Conservation (phyloP, 768 basidiomycete species). For the Termitomyces sp. region DNA sequence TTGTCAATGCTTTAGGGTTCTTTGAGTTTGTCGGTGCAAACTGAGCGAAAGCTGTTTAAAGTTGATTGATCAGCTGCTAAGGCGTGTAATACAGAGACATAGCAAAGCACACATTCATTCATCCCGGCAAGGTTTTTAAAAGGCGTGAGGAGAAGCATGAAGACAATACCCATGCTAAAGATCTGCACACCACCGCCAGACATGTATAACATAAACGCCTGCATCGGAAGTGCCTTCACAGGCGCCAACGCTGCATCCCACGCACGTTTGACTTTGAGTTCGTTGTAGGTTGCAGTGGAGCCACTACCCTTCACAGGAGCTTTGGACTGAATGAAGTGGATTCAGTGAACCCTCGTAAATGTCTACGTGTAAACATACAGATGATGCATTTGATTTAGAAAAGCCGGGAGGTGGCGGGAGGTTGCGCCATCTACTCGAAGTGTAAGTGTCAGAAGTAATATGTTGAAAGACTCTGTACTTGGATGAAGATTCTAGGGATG, state of each 20-base stretch:
- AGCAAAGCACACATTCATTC: conserved; percentile 61
- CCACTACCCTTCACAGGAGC: conserved; percentile 29
- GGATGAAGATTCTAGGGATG: conserved; percentile 35
- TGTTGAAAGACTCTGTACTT: conserved; percentile 21
- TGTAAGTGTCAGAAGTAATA: neutral
- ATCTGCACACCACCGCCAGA: conserved; percentile 94
- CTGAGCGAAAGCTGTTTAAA: conserved; percentile 57
- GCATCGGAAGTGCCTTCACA: conserved; percentile 92
- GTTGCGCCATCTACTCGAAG: conserved; percentile 48
- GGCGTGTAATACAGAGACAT: neutral
- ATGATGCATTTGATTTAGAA: conserved; percentile 36
- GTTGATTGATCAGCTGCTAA: neutral
- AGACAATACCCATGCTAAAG: conserved; percentile 95
- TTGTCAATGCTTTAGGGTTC: conserved; percentile 40
- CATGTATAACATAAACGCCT: conserved; percentile 98
- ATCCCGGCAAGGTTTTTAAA: conserved; percentile 81
- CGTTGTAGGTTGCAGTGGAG: conserved; percentile 48
- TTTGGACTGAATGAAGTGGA: conserved; percentile 34
- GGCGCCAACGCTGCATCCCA: conserved; percentile 85
- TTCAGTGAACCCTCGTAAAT: neutral
- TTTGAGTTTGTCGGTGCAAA: conserved; percentile 67
- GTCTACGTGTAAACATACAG: conserved; percentile 22
- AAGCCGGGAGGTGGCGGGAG: conserved; percentile 71
- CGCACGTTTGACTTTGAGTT: conserved; percentile 73
- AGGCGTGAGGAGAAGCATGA: conserved; percentile 85